Percentiles rank a stretch among this genome's conserved stretches.
phyloP scores from a whole-genome alignment of 768 basidiomycete species.

The Kwoniella botswanensis region DNA sequence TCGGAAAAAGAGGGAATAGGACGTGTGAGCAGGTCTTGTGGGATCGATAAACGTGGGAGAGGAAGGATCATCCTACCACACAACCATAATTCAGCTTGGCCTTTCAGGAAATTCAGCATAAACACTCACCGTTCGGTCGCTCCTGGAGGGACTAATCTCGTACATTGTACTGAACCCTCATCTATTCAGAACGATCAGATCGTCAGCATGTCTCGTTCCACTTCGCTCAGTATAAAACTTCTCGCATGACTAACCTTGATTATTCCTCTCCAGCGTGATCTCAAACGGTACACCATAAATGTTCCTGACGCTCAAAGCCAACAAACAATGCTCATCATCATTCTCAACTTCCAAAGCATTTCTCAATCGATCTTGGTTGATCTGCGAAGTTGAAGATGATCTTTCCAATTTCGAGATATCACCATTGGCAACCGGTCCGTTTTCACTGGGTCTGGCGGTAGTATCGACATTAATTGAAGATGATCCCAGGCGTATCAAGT shows the following conservation, averaged over 20 bases:
- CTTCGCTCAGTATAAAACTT: too few species aligned
- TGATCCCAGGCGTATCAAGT: constrained; percentile 69
- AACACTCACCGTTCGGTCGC: constrained; percentile 74
- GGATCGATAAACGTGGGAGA: constrained; percentile 70
- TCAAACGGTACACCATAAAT: constrained; percentile 91
- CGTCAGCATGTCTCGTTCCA: too few species aligned
- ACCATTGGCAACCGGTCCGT: not conserved
- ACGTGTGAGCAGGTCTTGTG: constrained; percentile 65
- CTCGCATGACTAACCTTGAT: not conserved
- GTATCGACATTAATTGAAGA: not conserved
- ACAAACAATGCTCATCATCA: constrained; percentile 75
- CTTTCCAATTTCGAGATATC: not conserved
- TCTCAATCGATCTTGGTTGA: constrained; percentile 14
- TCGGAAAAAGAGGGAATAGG: constrained; percentile 85
- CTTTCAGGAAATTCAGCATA: too few species aligned
- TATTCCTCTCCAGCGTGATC: constrained; percentile 70
- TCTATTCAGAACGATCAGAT: not conserved
- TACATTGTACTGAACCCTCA: constrained; percentile 31
- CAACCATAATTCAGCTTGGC: too few species aligned
- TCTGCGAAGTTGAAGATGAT: not conserved
- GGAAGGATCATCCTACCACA: constrained; percentile 45
- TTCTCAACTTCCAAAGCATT: constrained; percentile 59
- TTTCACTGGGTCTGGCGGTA: too few species aligned
- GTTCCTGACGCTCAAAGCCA: constrained; percentile 89
- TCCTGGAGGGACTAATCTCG: constrained; percentile 79